These are phyloP conservation scores for Neocucurbitaria cava DNA, from an alignment of 2,329 filamentous ascomycete species.

Conservation along the genomic window DNA sequence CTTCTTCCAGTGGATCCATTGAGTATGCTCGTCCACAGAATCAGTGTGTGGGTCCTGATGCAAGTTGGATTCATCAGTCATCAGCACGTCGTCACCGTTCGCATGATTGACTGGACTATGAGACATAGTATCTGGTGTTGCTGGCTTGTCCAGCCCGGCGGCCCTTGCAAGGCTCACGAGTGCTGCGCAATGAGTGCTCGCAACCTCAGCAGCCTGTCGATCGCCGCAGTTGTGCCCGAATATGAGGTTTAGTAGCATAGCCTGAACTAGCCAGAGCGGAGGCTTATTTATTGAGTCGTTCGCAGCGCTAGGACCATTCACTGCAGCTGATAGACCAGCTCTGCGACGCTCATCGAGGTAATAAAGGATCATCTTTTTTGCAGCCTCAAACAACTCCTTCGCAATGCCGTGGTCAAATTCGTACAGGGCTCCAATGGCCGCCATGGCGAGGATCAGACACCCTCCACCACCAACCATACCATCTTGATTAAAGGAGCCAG, in stretches of 20 bases:
- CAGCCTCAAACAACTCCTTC: slow-evolving; percentile 86
- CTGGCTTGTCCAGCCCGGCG: slow-evolving; percentile 74
- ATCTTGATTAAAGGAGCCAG: slow-evolving; percentile 61
- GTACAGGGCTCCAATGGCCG: slow-evolving; percentile 85
- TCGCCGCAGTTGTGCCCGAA: slow-evolving; percentile 96
- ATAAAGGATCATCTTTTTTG: slow-evolving; percentile 93
- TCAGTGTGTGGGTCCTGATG: slow-evolving; percentile 54
- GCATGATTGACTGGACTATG: slow-evolving; percentile 30
- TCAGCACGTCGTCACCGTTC: slow-evolving; percentile 64
- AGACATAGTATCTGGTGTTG: slow-evolving; percentile 25
- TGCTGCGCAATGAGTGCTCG: slow-evolving; percentile 88
- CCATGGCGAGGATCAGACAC: slow-evolving; percentile 86
- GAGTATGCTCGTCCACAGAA: slow-evolving; percentile 64
- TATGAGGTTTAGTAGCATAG: slow-evolving; percentile 94
- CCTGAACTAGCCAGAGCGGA: slow-evolving; percentile 93
- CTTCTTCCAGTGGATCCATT: slow-evolving; percentile 89
- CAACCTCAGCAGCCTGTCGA: slow-evolving; percentile 88
- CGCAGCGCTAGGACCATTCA: slow-evolving; percentile 59
- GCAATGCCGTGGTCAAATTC: slow-evolving; percentile 82
- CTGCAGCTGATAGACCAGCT: slow-evolving; percentile 73
- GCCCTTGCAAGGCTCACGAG: slow-evolving; percentile 89
- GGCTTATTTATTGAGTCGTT: slow-evolving; percentile 72
- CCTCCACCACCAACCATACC: slow-evolving; percentile 77
- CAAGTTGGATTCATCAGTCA: slow-evolving; percentile 56
- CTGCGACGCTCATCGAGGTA: slow-evolving; percentile 92